Evolutionary conservation across 768 basidiomycete species (phyloP), one percentile per base, ranked within the genome.

Genomic region (Suillus cothurnatus): DNA sequence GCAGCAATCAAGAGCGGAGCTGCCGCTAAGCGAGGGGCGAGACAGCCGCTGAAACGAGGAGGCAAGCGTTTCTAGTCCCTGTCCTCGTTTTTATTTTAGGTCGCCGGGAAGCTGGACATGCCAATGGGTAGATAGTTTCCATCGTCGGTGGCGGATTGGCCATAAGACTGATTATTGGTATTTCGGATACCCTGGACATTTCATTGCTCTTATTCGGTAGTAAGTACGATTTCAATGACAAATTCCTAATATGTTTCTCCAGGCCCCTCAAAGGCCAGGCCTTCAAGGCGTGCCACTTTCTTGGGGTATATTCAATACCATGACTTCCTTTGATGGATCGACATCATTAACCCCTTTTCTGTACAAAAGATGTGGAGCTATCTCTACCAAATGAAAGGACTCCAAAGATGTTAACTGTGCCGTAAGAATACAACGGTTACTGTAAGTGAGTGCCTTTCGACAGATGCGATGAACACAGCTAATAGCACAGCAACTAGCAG

Each of bases 1-100:
- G 76, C 81, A 57, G 79, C 77, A 69, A 74, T 80, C 61, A 85
- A 77, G 66, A 76, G 75, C 65, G 81, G 81, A 52, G 68, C 72
- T 57, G 72, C 74, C 50, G 70, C 75, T 58, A 80, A 81, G 66
- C 80, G 87, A 62, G 87, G 87, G 47, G 81, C 87, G 52, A 84
- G 86, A 70, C 91, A 93, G 69, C 92, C 92, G 6, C 80, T 93
- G 67, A 92, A 88, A 77, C 85, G 91, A 68, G 89, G 89, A 41
- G 90, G 88, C 36, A 90, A 86, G 74, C 84, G 88, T 67, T 93
- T 91, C 80, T 92, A 81, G 82, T 66, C 56, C 61, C 32, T 12
- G 28, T 26, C 49, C 53, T 45, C 28, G 63, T 66, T 31, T 55
- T 55, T 63, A 45, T 39, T 21, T 32, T 21, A 9, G 19, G 32